Evolutionary conservation across 1,284 basidiomycete species (phyloP).

Genomic region (Neonothopanus nambi): DNA sequence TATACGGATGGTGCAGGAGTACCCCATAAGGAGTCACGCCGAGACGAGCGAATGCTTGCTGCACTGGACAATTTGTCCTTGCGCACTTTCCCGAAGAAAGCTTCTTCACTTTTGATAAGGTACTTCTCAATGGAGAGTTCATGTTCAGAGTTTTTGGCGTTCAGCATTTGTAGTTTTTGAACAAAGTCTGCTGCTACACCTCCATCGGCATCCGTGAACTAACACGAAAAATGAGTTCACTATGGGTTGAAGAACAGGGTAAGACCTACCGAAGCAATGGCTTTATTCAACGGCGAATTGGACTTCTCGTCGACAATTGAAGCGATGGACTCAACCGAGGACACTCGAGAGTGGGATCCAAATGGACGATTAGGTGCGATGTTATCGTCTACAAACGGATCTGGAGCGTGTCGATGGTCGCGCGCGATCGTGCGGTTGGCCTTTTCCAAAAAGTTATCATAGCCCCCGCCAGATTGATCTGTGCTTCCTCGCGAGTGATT

Average conservation of each 20-base stretch:
- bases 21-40: slow-evolving; percentile 81
- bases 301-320: slow-evolving; percentile 88
- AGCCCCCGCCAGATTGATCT: slow-evolving; percentile 42
- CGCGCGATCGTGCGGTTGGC: slow-evolving; percentile 82
- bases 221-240: neutral
- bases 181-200: slow-evolving; percentile 89
- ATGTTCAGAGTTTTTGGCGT: slow-evolving; percentile 84
- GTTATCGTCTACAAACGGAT: slow-evolving; percentile 73
- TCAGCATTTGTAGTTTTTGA: slow-evolving; percentile 77
- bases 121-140: slow-evolving; percentile 91
- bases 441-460: slow-evolving; percentile 78
- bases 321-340: slow-evolving; percentile 85
- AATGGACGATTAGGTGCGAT: slow-evolving; percentile 67
- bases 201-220: slow-evolving; percentile 92
- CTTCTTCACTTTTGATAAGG: slow-evolving; percentile 87
- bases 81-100: slow-evolving; percentile 87
- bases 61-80: slow-evolving; percentile 81
- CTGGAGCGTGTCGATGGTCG: slow-evolving; percentile 73
- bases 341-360: slow-evolving; percentile 74
- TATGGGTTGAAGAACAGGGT: slow-evolving; percentile 7
- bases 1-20: slow-evolving; percentile 67
- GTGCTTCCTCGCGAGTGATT: neutral
- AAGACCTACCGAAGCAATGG: slow-evolving; percentile 78
- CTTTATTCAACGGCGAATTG: slow-evolving; percentile 89
- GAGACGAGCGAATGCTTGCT: slow-evolving; percentile 74